These are phyloP conservation scores for Stemphylium vesicarium DNA, from an alignment of 2,329 filamentous ascomycete genomes.

Conservation along the genomic window DNA sequence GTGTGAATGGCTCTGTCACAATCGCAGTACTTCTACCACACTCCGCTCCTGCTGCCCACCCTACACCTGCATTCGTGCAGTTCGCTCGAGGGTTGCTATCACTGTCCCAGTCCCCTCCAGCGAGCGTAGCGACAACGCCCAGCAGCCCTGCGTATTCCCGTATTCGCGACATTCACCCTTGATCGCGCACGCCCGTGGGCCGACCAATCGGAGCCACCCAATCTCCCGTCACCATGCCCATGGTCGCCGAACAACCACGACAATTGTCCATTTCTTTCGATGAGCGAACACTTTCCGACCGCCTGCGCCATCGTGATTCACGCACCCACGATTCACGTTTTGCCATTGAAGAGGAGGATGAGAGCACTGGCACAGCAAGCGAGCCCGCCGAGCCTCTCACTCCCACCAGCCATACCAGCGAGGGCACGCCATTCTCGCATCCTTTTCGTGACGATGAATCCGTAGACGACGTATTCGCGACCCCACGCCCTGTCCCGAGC, in stretches of 20 bases:
- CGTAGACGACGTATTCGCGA: conserved; percentile 26
- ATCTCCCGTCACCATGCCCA: conserved; percentile 30
- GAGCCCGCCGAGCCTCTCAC: conserved; percentile 49
- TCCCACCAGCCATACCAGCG: conserved; percentile 46
- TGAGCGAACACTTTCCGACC: conserved; percentile 27
- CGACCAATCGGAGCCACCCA: conserved; percentile 18
- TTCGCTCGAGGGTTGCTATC: conserved; percentile 36
- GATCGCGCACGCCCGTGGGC: not conserved
- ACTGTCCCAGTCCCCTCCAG: conserved; percentile 45
- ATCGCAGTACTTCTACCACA: conserved; percentile 23
- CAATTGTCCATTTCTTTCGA: conserved; percentile 29
- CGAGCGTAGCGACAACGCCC: conserved; percentile 36
- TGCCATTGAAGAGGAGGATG: conserved; percentile 48
- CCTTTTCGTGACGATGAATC: conserved; percentile 39
- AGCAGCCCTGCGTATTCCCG: conserved; percentile 7
- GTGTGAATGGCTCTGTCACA: conserved; percentile 46
- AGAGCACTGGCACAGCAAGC: conserved; percentile 48
- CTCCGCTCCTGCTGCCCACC: conserved; percentile 28
- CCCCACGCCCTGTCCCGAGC: conserved; percentile 18
- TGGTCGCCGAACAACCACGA: conserved; percentile 22
- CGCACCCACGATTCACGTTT: conserved; percentile 34
- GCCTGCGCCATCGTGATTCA: conserved; percentile 35
- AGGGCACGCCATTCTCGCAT: conserved; percentile 35
- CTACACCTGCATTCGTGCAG: conserved; percentile 25
- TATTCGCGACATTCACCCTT: conserved; percentile 9